Percentiles rank a stretch among this genome's conserved stretches.
Conservation (phyloP, 257 asterid species). For the Fraxinus americana region DNA sequence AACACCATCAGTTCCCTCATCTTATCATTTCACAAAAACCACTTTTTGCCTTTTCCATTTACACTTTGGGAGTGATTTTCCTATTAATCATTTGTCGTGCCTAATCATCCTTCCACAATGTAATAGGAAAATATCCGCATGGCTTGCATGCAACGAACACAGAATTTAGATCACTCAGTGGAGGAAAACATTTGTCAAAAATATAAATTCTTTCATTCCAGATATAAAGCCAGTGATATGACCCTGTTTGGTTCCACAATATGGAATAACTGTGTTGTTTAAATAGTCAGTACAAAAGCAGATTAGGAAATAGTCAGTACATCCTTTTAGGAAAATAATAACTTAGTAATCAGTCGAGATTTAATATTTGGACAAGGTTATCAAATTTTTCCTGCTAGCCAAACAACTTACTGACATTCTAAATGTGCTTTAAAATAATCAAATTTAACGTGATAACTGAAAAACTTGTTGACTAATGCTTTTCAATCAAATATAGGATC, state of each 20-base stretch:
- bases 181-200: neutral
- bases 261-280: neutral
- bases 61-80: neutral
- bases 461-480: neutral
- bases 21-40: neutral
- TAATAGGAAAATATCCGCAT: neutral
- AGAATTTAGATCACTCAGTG: neutral
- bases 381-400: neutral
- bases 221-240: neutral
- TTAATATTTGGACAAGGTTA: neutral
- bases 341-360: too few species aligned
- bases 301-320: neutral
- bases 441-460: neutral
- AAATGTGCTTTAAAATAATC: neutral
- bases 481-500: neutral
- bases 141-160: neutral
- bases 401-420: conserved; percentile 3
- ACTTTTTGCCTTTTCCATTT: neutral
- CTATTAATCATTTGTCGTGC: neutral
- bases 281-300: neutral
- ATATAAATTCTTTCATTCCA: neutral
- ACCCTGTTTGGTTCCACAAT: neutral
- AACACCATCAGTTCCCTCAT: neutral
- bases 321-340: too few species aligned
- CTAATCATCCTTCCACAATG: neutral